Percentiles rank a stretch among this genome's conserved stretches.
These are phyloP conservation scores for Rhizopogon vinicolor DNA, from an alignment of 768 basidiomycete species.

Conservation along the genomic window DNA sequence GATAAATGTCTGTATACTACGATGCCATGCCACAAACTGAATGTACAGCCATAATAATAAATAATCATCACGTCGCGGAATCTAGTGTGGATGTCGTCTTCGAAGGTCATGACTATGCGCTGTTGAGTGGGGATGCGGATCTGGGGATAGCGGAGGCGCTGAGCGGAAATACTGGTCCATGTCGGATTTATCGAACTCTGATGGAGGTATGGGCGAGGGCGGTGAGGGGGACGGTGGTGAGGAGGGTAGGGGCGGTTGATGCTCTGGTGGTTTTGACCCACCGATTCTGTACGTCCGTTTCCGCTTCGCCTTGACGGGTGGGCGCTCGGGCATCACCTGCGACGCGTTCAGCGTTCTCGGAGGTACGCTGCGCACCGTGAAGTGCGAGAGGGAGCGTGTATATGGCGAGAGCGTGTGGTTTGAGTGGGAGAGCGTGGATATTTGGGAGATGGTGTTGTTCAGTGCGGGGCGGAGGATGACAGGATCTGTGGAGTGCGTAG, in stretches of 20 bases:
- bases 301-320: conserved; percentile 66
- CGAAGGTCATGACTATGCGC: conserved; percentile 14
- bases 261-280: conserved; percentile 12
- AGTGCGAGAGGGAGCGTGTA: conserved; percentile 85
- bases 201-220: conserved; percentile 34
- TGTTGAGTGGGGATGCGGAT: conserved; percentile 1
- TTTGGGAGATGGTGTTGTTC: conserved; percentile 78
- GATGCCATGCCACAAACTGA: too few species aligned
- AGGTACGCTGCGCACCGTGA: conserved; percentile 87
- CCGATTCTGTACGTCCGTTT: conserved; percentile 71
- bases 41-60: too few species aligned
- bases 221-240: conserved; percentile 14
- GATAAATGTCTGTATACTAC: too few species aligned
- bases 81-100: conserved; percentile 16
- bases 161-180: conserved; percentile 71
- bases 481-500: conserved; percentile 31
- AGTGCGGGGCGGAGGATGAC: conserved; percentile 62
- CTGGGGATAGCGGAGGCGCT: neutral
- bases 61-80: neutral
- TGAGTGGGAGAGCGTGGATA: conserved; percentile 81
- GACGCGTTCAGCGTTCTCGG: conserved; percentile 40
- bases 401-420: conserved; percentile 95
- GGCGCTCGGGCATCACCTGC: conserved; percentile 36
- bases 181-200: conserved; percentile 65
- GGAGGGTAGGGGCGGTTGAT: neutral